A percentile compares a stretch with the other conserved stretches of the same genome.
Conservation (phyloP, 2,329 filamentous ascomycete genomes). For the Xylariales sp. region DNA sequence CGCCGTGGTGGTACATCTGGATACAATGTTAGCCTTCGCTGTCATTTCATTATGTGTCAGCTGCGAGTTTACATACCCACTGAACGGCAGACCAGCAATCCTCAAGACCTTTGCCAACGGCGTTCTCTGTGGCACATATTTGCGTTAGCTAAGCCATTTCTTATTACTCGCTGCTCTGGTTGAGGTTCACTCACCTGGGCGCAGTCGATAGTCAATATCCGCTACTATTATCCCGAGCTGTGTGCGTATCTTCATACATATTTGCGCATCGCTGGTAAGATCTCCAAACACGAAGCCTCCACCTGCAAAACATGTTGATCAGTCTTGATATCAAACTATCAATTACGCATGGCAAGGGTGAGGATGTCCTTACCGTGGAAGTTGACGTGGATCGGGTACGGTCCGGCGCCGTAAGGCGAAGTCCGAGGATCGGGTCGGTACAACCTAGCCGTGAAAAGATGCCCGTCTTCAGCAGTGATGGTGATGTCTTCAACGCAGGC, state of each 20-base stretch:
- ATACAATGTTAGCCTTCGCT: no score
- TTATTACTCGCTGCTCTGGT: background rate
- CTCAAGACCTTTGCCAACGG: conserved; percentile 3
- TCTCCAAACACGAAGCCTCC: conserved; percentile 5
- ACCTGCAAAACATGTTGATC: background rate
- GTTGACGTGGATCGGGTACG: conserved; percentile 6
- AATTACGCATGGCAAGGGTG: background rate
- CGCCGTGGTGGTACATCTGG: conserved; percentile 1
- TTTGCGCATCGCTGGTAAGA: conserved; percentile 3
- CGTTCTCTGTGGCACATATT: background rate
- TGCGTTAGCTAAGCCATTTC: background rate
- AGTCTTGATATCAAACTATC: background rate
- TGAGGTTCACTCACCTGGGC: conserved; percentile 3
- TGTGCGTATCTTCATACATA: conserved; percentile 4
- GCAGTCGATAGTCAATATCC: conserved; percentile 3
- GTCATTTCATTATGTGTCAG: background rate
- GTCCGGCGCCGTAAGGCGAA: conserved; percentile 3
- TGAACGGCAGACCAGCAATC: conserved; percentile 6
- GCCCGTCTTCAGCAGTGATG: conserved; percentile 1
- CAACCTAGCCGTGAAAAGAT: conserved; percentile 2
- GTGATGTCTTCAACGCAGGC: conserved; percentile 2
- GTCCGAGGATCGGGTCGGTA: conserved; percentile 3
- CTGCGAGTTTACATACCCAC: background rate
- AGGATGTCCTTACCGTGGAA: conserved; percentile 1
- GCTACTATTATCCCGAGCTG: conserved; percentile 4